These are phyloP conservation scores for Aristolochia californica DNA, from an alignment of 164 flowering plant species.

Conservation along the genomic window DNA sequence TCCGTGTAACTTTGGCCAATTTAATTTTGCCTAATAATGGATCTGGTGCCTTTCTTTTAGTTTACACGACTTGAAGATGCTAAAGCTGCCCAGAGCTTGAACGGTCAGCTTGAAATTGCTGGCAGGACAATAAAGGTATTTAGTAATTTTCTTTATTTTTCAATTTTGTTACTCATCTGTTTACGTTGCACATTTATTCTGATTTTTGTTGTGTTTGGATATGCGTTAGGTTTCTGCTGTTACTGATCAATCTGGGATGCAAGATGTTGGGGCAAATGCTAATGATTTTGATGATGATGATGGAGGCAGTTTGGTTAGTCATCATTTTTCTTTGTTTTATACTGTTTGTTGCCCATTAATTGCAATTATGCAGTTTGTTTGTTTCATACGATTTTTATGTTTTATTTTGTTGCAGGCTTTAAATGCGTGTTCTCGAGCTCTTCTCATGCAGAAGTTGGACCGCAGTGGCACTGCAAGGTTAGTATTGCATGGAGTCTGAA, in stretches of 20 bases:
- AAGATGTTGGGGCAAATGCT: conserved; percentile 58
- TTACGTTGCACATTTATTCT: background rate
- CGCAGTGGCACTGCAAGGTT: conserved; percentile 68
- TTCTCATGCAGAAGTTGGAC: conserved; percentile 86
- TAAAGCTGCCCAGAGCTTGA: conserved; percentile 69
- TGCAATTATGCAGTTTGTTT: background rate
- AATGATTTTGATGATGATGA: conserved; percentile 94
- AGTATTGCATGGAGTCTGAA: background rate
- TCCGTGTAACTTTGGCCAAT: background rate
- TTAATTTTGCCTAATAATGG: conserved; percentile 4
- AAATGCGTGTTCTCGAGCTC: conserved; percentile 81
- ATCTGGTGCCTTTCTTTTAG: conserved; percentile 25
- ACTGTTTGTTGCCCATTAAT: background rate
- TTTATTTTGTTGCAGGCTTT: conserved; percentile 35
- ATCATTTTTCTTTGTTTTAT: background rate
- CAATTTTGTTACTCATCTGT: background rate
- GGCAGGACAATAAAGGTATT: conserved; percentile 73
- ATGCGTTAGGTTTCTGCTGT: conserved; percentile 70
- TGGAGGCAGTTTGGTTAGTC: conserved; percentile 89
- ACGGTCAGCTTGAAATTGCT: conserved; percentile 85
- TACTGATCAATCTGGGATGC: conserved; percentile 72
- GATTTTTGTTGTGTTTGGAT: background rate
- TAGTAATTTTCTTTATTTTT: background rate
- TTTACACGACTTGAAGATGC: conserved; percentile 96
- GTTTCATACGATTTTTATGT: background rate